Percentiles rank a stretch among this genome's conserved stretches.
phyloP scores from a whole-genome alignment of 176 grass and related monocot species.

The Urochloa ruziziensis region DNA sequence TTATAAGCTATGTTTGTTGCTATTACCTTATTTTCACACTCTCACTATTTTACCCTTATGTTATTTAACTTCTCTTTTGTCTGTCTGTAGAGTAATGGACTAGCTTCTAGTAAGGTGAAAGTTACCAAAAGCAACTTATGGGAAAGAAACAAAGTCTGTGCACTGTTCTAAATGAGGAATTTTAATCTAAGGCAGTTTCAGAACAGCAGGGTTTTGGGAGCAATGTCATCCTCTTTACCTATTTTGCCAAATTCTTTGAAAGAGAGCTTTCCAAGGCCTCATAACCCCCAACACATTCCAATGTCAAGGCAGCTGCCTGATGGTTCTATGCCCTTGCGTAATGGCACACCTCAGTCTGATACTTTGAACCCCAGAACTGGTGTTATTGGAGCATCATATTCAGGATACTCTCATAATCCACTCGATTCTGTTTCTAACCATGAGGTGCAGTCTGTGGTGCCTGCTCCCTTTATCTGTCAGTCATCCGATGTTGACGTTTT shows the following conservation, averaged over 20 bases:
- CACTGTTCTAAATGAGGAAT: slow-evolving; percentile 29
- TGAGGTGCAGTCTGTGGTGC: slow-evolving; percentile 36
- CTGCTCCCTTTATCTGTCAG: slow-evolving; percentile 55
- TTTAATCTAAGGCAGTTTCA: slow-evolving; percentile 39
- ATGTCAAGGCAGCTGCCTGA: slow-evolving; percentile 49
- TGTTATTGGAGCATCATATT: slow-evolving; percentile 42
- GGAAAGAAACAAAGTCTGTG: slow-evolving; percentile 29
- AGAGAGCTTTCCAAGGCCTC: slow-evolving; percentile 44
- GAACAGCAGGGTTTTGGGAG: slow-evolving; percentile 35
- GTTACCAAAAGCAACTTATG: slow-evolving; percentile 33
- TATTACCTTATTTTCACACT: slow-evolving; percentile 16
- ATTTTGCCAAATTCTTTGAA: slow-evolving; percentile 57
- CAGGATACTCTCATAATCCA: slow-evolving; percentile 37
- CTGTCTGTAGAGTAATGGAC: slow-evolving; percentile 33
- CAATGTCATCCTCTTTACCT: slow-evolving; percentile 67
- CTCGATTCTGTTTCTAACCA: slow-evolving; percentile 36
- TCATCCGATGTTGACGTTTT: slow-evolving; percentile 34
- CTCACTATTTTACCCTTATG: slow-evolving; percentile 18
- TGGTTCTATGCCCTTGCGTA: slow-evolving; percentile 17
- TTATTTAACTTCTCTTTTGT: slow-evolving; percentile 17
- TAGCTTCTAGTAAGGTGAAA: slow-evolving; percentile 15
- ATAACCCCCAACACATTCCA: slow-evolving; percentile 41
- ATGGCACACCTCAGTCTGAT: slow-evolving; percentile 27
- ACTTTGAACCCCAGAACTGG: slow-evolving; percentile 29
- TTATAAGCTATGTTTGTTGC: slow-evolving; percentile 17